Conservation (phyloP, 768 basidiomycete genomes). For the Pholiota molesta region DNA sequence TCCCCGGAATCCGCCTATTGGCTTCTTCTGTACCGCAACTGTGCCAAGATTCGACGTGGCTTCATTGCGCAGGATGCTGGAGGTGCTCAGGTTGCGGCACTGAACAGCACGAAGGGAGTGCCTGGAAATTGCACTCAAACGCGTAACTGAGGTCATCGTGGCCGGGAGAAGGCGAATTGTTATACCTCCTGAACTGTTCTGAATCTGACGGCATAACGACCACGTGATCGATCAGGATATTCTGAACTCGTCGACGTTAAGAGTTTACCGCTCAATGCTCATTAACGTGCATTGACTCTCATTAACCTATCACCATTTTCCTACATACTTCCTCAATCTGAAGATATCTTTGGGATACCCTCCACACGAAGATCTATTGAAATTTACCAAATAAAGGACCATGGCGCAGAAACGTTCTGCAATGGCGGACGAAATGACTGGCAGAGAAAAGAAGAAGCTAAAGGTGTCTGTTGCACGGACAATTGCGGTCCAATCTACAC, state of each 20-base stretch:
- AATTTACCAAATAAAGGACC: neutral
- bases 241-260: too few species aligned
- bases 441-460: conserved; percentile 69
- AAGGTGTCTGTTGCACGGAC: conserved; percentile 66
- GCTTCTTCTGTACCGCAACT: conserved; percentile 64
- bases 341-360: neutral
- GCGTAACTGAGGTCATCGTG: conserved; percentile 19
- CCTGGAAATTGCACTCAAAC: conserved; percentile 15
- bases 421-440: conserved; percentile 35
- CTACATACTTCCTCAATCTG: too few species aligned
- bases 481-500: conserved; percentile 60
- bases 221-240: too few species aligned
- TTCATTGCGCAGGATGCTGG: conserved; percentile 46
- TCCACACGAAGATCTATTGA: neutral
- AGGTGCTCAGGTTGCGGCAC: conserved; percentile 46
- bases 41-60: conserved; percentile 53
- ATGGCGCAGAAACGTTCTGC: conserved; percentile 40
- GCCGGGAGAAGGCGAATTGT: neutral
- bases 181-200: too few species aligned
- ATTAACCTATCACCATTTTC: too few species aligned
- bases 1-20: conserved; percentile 73
- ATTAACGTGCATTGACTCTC: too few species aligned
- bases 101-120: conserved; percentile 7
- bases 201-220: too few species aligned
- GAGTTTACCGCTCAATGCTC: too few species aligned